Evolutionary conservation across 495 filamentous ascomycete species (phyloP).

Genomic region (Lichenothelia convexa): DNA sequence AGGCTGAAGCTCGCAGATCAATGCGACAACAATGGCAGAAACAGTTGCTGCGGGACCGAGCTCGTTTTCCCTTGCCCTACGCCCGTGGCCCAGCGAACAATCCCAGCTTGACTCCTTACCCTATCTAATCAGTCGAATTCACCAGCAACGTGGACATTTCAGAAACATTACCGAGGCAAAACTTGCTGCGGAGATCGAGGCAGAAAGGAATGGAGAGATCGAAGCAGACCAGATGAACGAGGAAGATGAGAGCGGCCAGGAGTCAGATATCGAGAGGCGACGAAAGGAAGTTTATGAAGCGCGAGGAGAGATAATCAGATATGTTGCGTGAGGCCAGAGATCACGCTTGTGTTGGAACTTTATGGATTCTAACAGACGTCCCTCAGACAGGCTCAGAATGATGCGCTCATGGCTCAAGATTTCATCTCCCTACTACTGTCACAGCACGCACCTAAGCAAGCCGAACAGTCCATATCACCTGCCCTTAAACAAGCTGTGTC

Average conservation of each 20-base stretch:
- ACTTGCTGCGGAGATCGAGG: slow-evolving; percentile 50
- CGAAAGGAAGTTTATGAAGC: slow-evolving; percentile 3
- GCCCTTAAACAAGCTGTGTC: slow-evolving; percentile 49
- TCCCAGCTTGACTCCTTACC: slow-evolving; percentile 1
- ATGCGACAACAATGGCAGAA: too few relatives aligned
- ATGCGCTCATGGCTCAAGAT: slow-evolving; percentile 53
- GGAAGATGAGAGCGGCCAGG: slow-evolving; percentile 4
- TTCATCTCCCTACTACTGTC: slow-evolving; percentile 72
- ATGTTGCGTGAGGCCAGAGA: slow-evolving; percentile 1
- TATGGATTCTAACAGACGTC: too few relatives aligned
- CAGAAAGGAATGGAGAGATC: slow-evolving; percentile 23
- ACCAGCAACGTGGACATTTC: slow-evolving; percentile 18
- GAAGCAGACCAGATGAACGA: slow-evolving; percentile 1
- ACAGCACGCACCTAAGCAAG: slow-evolving; percentile 50
- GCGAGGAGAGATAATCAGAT: slow-evolving; percentile 8
- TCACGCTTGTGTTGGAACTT: background rate
- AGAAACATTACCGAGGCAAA: slow-evolving; percentile 19
- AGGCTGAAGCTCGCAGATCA: too few relatives aligned
- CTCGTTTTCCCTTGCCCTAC: slow-evolving; percentile 5
- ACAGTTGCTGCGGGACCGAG: too few relatives aligned
- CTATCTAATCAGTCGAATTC: slow-evolving; percentile 12
- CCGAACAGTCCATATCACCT: slow-evolving; percentile 47
- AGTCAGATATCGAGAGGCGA: background rate
- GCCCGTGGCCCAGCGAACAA: slow-evolving; percentile 15
- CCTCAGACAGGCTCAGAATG: slow-evolving; percentile 37